A percentile compares a stretch with the other conserved stretches of the same genome.
Conservation (phyloP, 306 rosid species). For the Senna tora region DNA sequence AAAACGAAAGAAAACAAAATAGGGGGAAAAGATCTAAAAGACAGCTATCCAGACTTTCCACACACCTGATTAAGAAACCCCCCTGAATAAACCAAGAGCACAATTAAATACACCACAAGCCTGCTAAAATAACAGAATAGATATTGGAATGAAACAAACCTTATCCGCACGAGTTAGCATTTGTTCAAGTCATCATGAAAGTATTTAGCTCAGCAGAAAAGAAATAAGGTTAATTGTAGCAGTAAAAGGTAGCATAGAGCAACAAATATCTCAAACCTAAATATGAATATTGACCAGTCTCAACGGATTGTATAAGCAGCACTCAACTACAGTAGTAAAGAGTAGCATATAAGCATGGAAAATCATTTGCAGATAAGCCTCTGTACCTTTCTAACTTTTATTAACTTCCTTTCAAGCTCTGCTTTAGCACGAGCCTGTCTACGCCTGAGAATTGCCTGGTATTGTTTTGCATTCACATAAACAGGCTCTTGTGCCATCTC, state of each 20-base stretch:
- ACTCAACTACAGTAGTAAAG: conserved; percentile 1
- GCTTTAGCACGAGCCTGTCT: conserved; percentile 99
- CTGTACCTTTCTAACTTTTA: conserved; percentile 89
- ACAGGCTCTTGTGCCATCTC: conserved; percentile 99
- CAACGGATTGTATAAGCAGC: conserved; percentile 14
- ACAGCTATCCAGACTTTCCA: neutral
- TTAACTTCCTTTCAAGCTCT: conserved; percentile 87
- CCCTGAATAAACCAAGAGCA: neutral
- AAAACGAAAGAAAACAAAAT: neutral
- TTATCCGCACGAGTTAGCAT: neutral
- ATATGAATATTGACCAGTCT: neutral
- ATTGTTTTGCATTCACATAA: conserved; percentile 95
- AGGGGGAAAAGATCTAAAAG: neutral
- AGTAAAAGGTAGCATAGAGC: neutral
- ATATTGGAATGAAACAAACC: neutral
- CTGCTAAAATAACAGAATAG: neutral
- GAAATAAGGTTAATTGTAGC: conserved; percentile 4
- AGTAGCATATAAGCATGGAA: neutral
- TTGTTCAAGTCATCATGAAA: neutral
- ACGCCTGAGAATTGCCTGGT: conserved; percentile 94
- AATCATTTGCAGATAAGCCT: neutral
- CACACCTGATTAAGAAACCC: neutral
- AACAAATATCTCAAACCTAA: neutral
- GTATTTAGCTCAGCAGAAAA: conserved; percentile 8
- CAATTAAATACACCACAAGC: neutral